These are phyloP conservation scores for Verticillium alfalfae DNA, from an alignment of 2,329 filamentous ascomycete genomes.

Conservation along the genomic window DNA sequence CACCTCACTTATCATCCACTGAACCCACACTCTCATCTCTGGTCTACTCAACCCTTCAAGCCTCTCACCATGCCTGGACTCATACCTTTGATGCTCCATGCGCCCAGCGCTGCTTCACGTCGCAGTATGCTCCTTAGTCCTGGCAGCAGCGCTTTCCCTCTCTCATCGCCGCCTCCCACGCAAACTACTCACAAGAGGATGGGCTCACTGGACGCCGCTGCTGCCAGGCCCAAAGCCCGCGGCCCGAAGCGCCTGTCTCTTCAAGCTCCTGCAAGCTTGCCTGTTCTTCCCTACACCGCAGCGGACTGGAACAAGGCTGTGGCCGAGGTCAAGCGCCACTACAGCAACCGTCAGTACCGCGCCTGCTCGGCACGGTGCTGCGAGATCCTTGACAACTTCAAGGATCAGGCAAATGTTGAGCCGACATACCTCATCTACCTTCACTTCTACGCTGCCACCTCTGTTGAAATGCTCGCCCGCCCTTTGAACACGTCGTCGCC, in stretches of 20 bases:
- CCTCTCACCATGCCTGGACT: slow-evolving; percentile 20
- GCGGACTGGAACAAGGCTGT: slow-evolving; percentile 47
- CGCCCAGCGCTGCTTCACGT: slow-evolving; percentile 11
- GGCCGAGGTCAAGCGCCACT: slow-evolving; percentile 48
- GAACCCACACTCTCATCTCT: not conserved
- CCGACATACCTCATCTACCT: slow-evolving; percentile 53
- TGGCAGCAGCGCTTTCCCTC: slow-evolving; percentile 6
- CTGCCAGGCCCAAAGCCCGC: slow-evolving; percentile 14
- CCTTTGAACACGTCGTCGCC: slow-evolving; percentile 38
- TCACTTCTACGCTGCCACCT: slow-evolving; percentile 57
- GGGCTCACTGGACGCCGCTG: slow-evolving; percentile 1
- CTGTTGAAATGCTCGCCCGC: slow-evolving; percentile 51
- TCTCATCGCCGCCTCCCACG: not conserved
- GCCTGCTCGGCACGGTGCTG: slow-evolving; percentile 47
- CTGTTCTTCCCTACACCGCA: slow-evolving; percentile 34
- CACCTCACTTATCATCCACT: not conserved
- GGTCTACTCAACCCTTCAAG: not conserved
- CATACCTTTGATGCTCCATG: slow-evolving; percentile 23
- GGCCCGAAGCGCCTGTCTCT: slow-evolving; percentile 13
- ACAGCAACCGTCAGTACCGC: slow-evolving; percentile 43
- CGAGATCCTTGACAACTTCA: slow-evolving; percentile 45
- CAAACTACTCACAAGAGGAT: slow-evolving; percentile 2
- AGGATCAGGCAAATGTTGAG: slow-evolving; percentile 38
- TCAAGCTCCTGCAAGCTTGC: slow-evolving; percentile 15
- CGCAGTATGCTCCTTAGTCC: slow-evolving; percentile 12